These are phyloP conservation scores for Elsinoe australis DNA, from an alignment of 2,329 filamentous ascomycete species.

Conservation along the genomic window DNA sequence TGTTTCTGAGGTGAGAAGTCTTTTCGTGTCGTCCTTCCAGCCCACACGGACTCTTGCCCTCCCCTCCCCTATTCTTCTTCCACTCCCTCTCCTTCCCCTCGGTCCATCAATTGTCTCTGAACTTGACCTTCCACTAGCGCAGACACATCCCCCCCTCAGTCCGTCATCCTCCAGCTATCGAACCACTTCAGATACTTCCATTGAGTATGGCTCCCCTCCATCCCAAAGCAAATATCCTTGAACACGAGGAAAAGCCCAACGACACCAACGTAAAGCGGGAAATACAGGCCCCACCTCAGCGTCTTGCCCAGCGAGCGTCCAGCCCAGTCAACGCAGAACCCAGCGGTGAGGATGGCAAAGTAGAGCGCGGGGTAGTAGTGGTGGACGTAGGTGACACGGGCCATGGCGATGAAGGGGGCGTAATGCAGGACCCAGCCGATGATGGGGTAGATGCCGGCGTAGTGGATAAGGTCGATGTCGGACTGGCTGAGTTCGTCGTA, in stretches of 20 bases:
- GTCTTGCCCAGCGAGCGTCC: slow-evolving; percentile 58
- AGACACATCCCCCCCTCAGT: slow-evolving; percentile 35
- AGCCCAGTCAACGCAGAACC: slow-evolving; percentile 82
- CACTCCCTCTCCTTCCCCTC: not conserved
- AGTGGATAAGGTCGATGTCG: slow-evolving; percentile 92
- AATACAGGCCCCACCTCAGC: slow-evolving; percentile 63
- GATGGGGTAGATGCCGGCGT: slow-evolving; percentile 81
- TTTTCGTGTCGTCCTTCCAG: too few species aligned
- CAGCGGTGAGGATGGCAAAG: slow-evolving; percentile 84
- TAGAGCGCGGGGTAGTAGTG: slow-evolving; percentile 98
- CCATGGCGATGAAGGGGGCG: slow-evolving; percentile 93
- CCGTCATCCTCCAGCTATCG: slow-evolving; percentile 73
- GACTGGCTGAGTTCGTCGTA: slow-evolving; percentile 70
- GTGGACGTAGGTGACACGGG: slow-evolving; percentile 96
- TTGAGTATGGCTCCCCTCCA: slow-evolving; percentile 74
- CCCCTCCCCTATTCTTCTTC: too few species aligned
- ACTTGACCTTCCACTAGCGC: too few species aligned
- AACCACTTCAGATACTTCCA: slow-evolving; percentile 96
- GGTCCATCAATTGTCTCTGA: too few species aligned
- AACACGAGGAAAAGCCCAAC: slow-evolving; percentile 84
- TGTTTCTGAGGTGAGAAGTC: too few species aligned
- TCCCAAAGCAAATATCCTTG: slow-evolving; percentile 91
- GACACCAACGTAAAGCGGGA: slow-evolving; percentile 61
- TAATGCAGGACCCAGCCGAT: slow-evolving; percentile 96
- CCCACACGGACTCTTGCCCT: too few species aligned